phyloP scores from a whole-genome alignment of 192 early-diverging fungal genomes.

The Coemansia sp. region DNA sequence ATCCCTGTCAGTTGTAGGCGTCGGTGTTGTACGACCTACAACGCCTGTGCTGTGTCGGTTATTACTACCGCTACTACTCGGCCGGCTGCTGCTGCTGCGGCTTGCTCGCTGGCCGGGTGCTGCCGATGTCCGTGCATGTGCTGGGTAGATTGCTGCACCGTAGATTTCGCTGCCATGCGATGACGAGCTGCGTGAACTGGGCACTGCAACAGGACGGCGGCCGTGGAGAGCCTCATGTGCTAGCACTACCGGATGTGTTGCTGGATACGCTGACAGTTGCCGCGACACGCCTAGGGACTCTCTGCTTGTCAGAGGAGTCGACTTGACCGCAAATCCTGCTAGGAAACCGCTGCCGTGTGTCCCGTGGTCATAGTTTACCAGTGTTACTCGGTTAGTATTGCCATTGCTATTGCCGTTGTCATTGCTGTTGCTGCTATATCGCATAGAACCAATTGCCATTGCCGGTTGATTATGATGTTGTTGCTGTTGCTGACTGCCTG shows the following conservation, averaged over 20 bases:
- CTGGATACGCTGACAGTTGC: conserved; percentile 11
- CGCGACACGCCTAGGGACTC: conserved; percentile 13
- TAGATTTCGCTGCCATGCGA: conserved; percentile 5
- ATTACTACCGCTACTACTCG: background rate
- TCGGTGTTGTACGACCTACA: too few relatives aligned
- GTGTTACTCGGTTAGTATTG: background rate
- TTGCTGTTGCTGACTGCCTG: background rate
- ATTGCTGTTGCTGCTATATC: too few relatives aligned
- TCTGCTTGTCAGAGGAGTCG: conserved; percentile 19
- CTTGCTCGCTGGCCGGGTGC: background rate
- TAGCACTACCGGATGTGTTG: conserved; percentile 23
- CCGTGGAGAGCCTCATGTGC: conserved; percentile 43
- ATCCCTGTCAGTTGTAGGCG: conserved; percentile 6
- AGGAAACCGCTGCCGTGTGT: background rate
- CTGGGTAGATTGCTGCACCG: background rate
- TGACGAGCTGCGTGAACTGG: background rate
- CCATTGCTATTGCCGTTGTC: background rate
- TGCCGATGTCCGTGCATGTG: background rate
- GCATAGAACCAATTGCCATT: too few relatives aligned
- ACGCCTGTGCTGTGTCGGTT: background rate
- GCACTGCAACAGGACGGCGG: conserved; percentile 8
- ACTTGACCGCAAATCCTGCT: conserved; percentile 2
- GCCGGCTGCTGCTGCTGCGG: conserved; percentile 2
- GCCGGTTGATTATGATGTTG: too few relatives aligned
- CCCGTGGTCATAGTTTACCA: background rate